Conservation (phyloP, 768 basidiomycete genomes). For the Termitomyces sp. region DNA sequence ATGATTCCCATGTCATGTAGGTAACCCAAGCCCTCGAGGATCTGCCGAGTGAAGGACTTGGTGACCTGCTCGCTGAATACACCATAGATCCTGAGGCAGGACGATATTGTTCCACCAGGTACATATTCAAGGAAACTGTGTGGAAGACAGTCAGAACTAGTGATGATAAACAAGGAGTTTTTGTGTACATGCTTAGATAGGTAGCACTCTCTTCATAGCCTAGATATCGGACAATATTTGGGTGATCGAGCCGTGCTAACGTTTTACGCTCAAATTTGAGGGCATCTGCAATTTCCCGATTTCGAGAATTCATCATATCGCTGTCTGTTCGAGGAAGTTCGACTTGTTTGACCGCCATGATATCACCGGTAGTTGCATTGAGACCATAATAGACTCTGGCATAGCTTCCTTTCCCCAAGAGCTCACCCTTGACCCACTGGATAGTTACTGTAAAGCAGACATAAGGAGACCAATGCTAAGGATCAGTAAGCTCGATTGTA, state of each 20-base stretch:
- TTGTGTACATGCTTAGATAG: conserved; percentile 72
- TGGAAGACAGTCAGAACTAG: conserved; percentile 1
- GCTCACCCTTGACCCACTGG: conserved; percentile 89
- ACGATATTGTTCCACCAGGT: conserved; percentile 87
- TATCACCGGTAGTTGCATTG: conserved; percentile 85
- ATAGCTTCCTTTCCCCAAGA: conserved; percentile 92
- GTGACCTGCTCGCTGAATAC: conserved; percentile 81
- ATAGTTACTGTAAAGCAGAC: conserved; percentile 46
- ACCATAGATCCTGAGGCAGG: conserved; percentile 71
- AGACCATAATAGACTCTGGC: conserved; percentile 88
- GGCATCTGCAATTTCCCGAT: conserved; percentile 68
- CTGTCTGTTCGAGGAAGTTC: conserved; percentile 73
- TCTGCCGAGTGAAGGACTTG: conserved; percentile 81
- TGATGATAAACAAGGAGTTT: background rate
- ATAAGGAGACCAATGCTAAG: background rate
- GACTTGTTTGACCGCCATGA: conserved; percentile 96
- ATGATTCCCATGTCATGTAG: conserved; percentile 81
- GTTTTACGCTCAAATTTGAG: conserved; percentile 84
- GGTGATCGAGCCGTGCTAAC: conserved; percentile 82
- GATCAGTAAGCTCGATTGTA: background rate
- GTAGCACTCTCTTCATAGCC: conserved; percentile 76
- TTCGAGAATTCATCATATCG: conserved; percentile 60
- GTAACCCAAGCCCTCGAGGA: conserved; percentile 81
- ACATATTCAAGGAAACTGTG: conserved; percentile 91
- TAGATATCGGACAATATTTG: conserved; percentile 88